phyloP scores from a whole-genome alignment of 2,329 filamentous ascomycete genomes.

The Diplodia scrobiculata region DNA sequence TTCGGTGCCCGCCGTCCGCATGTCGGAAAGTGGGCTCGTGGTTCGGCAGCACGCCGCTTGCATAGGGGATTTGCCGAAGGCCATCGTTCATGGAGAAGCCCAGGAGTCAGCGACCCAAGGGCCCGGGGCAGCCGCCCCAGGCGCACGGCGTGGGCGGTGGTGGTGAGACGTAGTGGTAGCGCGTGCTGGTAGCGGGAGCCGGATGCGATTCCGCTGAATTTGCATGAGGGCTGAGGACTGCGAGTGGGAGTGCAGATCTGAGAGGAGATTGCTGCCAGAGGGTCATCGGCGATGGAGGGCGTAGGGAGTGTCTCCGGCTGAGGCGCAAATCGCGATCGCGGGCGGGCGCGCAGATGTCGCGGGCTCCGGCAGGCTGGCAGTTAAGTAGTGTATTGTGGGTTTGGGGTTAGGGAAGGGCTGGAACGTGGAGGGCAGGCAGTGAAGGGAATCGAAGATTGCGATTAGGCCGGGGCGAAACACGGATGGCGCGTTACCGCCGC shows the following conservation, averaged over 20 bases:
- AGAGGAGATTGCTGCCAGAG: background rate
- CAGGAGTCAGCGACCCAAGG: too few species aligned
- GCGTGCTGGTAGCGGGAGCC: background rate
- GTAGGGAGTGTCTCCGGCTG: background rate
- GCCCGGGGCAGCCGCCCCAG: too few species aligned
- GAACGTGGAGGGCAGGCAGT: background rate
- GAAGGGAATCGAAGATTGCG: constrained; percentile 24
- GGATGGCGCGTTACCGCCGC: background rate
- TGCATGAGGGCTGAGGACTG: background rate
- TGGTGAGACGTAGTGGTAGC: background rate
- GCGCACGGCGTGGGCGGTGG: too few species aligned
- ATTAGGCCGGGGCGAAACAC: constrained; percentile 18
- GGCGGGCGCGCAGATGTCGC: background rate
- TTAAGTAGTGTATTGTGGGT: constrained; percentile 7
- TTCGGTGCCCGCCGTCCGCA: constrained; percentile 12
- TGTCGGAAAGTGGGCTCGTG: background rate
- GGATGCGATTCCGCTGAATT: background rate
- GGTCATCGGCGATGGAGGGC: constrained; percentile 13
- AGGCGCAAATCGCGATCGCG: background rate
- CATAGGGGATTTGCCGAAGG: background rate
- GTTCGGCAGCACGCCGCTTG: constrained; percentile 5
- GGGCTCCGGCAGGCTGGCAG: background rate
- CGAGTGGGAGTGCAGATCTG: background rate
- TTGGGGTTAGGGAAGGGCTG: constrained; percentile 18
- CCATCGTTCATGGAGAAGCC: background rate